Base-by-base conservation (phyloP, 352 stramenopile species). In the Thraustotheca clavata region DNA sequence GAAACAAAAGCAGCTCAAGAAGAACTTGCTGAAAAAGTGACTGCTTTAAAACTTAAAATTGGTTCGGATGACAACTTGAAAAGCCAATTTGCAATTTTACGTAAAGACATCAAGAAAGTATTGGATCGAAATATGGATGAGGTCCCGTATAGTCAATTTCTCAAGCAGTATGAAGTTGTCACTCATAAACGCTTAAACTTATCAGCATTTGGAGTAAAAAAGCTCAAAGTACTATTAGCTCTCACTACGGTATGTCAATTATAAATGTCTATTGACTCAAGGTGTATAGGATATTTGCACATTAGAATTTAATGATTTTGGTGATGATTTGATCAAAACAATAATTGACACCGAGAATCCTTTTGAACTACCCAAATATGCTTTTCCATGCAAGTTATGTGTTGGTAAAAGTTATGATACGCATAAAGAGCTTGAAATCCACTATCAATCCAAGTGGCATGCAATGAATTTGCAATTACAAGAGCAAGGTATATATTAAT, bases 391-490 rank as follows among this genome's bases (percentile, higher is more conserved):
- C 50, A 79, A 79, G 0, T 34, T 79, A 14, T 92, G 79, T 52
- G 78, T 80, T 1, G 80, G 80, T 32, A 69, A 87, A 41, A 90
- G 74, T 49, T 92, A 82, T 67, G 72, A 69, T n/a, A 84, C 78
- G n/a, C 60, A 67, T 1, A 43, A 61, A 16, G 83, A 92, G 48
- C 69, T 92, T 4, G 55, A 62, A 29, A 76, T 74, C 8, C 83
- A 91, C 60, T 78, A 89, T 59, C 69, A 71, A 34, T 89, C 80
- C n/a, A 86, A 88, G 61, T 92, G 83, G 83, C 83, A 92, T 49
- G 73, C 61, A n/a, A 88, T 77, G 79, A 92, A 92, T 52, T 20
- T 78, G 9, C 7, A 67, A 36, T 71, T 76, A 6, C 79, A 87
- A 20, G 50, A 46, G 8, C 61, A 76, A 49, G 73, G 71, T 29